Evolutionary conservation across 192 early-diverging fungal species (phyloP), one percentile per base, ranked within the genome.

Genomic region (Podila verticillata): DNA sequence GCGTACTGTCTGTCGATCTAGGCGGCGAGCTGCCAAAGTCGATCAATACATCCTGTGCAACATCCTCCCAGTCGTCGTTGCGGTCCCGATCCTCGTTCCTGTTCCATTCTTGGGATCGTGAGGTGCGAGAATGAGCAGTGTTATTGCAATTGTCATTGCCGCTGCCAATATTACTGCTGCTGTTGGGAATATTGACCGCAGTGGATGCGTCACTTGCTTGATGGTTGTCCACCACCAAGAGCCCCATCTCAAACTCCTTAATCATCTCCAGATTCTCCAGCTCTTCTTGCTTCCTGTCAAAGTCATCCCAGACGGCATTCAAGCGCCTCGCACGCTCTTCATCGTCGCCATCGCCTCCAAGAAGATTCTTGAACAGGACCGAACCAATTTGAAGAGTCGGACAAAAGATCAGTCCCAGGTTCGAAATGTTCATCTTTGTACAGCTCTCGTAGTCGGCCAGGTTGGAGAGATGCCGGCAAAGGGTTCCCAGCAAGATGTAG

Each of bases 341-440:
- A 12, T 80, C 65, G 31, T 54, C 30, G 2, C 70, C 68, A 60
- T 75, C 69, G 20, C 85, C 70, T 15, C 83, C 83, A 12, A 89
- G 75, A 39, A 89, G 73, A 35, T 85, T 84, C 26, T 84, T 84
- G 61, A 90, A 90, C 7, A 90, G 62, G 12, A 82, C 72, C 19
- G 84, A 84, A 3, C 85, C 83, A 29, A 90, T 82, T 31, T 81
- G 82, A 10, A 90, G 62, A 0, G 89, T 90, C 3, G 89, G 89
- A 56, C 84, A 86, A 73, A 90, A 90, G 7, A 90, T 90, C 1
- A 90, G 70, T 0, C 84, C 89, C 8, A 90, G 72, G 44, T 90
- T 90, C 24, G 85, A 87, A 8, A 84, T 83, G 17, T 80, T 87
- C 89, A 90, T 90, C 59, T 83, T 81, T 47, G 88, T 90, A 30